A percentile compares a stretch with the other conserved stretches of the same genome.
These are phyloP conservation scores for Neurospora cerealis DNA, from an alignment of 495 filamentous ascomycete species.

Conservation along the genomic window DNA sequence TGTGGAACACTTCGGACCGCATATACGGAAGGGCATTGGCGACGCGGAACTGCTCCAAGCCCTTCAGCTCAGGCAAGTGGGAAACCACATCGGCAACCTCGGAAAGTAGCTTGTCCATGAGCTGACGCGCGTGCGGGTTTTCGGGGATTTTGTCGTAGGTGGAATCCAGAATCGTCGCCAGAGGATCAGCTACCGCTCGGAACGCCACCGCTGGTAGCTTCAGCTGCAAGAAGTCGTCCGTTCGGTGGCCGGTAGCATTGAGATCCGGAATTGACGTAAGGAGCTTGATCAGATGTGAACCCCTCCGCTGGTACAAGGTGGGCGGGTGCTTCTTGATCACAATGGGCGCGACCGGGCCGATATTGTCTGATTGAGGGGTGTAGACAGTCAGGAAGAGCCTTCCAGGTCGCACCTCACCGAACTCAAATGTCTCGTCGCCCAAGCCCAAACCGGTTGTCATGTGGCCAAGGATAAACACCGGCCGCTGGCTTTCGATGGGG, in stretches of 20 bases:
- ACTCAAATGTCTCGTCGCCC: conserved; percentile 41
- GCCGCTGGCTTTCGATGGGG: conserved; percentile 49
- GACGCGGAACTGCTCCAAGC: conserved; percentile 45
- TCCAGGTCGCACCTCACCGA: conserved; percentile 47
- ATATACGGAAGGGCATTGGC: conserved; percentile 32
- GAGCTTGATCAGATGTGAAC: conserved; percentile 19
- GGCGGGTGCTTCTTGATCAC: conserved; percentile 13
- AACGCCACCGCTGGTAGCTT: conserved; percentile 71
- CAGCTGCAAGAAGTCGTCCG: conserved; percentile 17
- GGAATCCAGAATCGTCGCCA: conserved; percentile 64
- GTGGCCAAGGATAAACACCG: conserved; percentile 67
- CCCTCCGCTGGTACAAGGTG: conserved; percentile 13
- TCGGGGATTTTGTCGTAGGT: conserved; percentile 58
- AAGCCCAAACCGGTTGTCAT: conserved; percentile 49
- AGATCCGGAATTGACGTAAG: conserved; percentile 21
- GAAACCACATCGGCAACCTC: conserved; percentile 33
- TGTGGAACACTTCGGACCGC: conserved; percentile 23
- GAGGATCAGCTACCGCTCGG: conserved; percentile 62
- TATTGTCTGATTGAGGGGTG: neutral
- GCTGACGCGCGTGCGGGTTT: conserved; percentile 48
- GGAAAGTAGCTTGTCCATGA: conserved; percentile 57
- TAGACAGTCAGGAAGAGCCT: conserved; percentile 17
- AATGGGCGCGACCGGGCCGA: neutral
- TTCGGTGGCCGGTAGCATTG: conserved; percentile 14
- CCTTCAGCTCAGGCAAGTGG: conserved; percentile 48